Conservation (phyloP, 2,329 filamentous ascomycete genomes). For the Botrytis porri region DNA sequence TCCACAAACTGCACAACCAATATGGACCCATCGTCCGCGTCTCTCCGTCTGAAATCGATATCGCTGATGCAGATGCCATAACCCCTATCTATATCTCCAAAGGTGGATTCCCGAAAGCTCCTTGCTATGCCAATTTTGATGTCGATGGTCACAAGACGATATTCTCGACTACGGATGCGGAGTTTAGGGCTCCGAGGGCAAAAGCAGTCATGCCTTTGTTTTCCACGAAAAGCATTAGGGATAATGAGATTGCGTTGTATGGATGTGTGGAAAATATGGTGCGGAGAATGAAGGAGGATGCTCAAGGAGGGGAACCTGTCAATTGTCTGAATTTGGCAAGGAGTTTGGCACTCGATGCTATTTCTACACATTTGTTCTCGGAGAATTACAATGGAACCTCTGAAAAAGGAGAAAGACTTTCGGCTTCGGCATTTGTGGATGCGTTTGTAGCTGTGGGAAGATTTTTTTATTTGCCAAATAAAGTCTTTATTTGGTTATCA, state of each 20-base stretch:
- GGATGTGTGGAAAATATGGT: slow-evolving; percentile 45
- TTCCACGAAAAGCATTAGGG: slow-evolving; percentile 45
- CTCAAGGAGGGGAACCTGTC: slow-evolving; percentile 37
- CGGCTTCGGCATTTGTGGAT: slow-evolving; percentile 51
- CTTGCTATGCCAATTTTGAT: slow-evolving; percentile 54
- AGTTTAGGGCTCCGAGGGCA: slow-evolving; percentile 44
- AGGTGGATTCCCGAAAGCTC: slow-evolving; percentile 53
- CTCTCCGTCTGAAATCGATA: slow-evolving; percentile 39
- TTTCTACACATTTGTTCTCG: slow-evolving; percentile 52
- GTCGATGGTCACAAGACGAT: slow-evolving; percentile 54
- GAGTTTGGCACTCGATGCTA: slow-evolving; percentile 52
- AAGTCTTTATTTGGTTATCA: slow-evolving; percentile 39
- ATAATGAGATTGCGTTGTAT: slow-evolving; percentile 41
- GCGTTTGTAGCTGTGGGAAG: slow-evolving; percentile 52
- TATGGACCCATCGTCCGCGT: slow-evolving; percentile 40
- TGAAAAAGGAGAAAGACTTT: slow-evolving; percentile 38
- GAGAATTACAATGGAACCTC: slow-evolving; percentile 47
- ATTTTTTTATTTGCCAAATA: slow-evolving; percentile 51
- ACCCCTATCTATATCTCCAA: slow-evolving; percentile 49
- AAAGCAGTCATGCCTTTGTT: slow-evolving; percentile 52
- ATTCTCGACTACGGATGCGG: slow-evolving; percentile 47
- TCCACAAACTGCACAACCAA: slow-evolving; percentile 32
- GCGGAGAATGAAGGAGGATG: slow-evolving; percentile 41
- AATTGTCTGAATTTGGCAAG: slow-evolving; percentile 50
- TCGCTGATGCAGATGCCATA: slow-evolving; percentile 37